A percentile compares a stretch with the other conserved stretches of the same genome.
Conservation (phyloP, 305 asterid species). For the Fraxinus angustifolia region DNA sequence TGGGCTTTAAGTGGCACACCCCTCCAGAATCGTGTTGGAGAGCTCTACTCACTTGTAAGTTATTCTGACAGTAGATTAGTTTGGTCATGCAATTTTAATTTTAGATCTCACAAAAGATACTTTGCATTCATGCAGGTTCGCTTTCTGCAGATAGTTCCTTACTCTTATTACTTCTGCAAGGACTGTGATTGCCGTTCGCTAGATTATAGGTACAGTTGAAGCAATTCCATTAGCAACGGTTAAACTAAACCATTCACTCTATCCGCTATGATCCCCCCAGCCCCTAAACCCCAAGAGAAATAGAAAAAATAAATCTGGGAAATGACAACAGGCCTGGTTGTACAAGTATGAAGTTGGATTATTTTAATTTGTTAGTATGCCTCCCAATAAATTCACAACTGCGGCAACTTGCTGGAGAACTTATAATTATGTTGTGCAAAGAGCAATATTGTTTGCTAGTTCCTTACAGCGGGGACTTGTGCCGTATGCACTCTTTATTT, state of each 20-base stretch:
- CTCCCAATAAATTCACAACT: neutral
- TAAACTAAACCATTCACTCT: neutral
- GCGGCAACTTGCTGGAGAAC: neutral
- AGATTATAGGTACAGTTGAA: conserved; percentile 62
- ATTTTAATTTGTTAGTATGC: conserved; percentile 7
- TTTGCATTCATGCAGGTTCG: conserved; percentile 59
- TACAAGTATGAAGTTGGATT: conserved; percentile 2
- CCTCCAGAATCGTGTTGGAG: conserved; percentile 95
- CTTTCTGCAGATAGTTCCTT: conserved; percentile 74
- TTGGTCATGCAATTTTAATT: neutral
- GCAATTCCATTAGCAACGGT: conserved; percentile 11
- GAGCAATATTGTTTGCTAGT: neutral
- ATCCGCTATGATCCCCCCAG: neutral
- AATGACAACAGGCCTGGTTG: neutral
- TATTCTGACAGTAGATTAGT: conserved; percentile 9
- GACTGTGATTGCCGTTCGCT: conserved; percentile 80
- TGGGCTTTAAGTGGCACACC: conserved; percentile 99
- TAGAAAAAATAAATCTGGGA: neutral
- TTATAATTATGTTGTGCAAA: neutral
- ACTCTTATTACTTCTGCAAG: conserved; percentile 84
- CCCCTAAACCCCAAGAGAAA: neutral
- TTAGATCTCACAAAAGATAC: conserved; percentile 21
- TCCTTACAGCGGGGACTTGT: neutral
- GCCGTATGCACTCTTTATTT: neutral
- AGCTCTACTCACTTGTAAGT: conserved; percentile 93